phyloP scores from a whole-genome alignment of 176 grass and related monocot genomes.

The Pontederia paniculata region DNA sequence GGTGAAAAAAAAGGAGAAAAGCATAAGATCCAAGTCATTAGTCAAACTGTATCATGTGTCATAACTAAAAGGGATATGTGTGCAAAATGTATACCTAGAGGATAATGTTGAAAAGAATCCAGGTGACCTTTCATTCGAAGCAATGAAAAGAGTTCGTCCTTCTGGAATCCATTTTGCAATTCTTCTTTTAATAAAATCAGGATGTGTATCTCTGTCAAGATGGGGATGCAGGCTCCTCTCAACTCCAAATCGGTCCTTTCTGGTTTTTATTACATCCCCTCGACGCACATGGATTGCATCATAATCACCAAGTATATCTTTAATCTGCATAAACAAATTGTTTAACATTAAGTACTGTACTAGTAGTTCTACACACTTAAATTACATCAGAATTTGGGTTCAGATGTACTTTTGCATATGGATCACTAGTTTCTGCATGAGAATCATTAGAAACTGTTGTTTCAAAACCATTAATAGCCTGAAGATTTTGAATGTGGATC shows the following conservation, averaged over 20 bases:
- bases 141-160: conserved; percentile 73
- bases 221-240: conserved; percentile 81
- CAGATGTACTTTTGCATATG: too few species aligned
- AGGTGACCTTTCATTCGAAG: conserved; percentile 75
- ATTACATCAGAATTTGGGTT: too few species aligned
- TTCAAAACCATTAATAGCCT: too few species aligned
- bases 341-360: too few species aligned
- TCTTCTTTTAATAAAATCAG: conserved; percentile 70
- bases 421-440: too few species aligned
- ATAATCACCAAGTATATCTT: conserved; percentile 74
- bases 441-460: too few species aligned
- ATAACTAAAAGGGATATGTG: background rate
- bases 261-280: conserved; percentile 81
- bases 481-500: too few species aligned
- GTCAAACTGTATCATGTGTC: background rate
- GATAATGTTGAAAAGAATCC: conserved; percentile 81
- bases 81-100: conserved; percentile 28
- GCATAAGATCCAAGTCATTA: too few species aligned
- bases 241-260: conserved; percentile 78
- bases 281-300: conserved; percentile 95
- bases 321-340: conserved; percentile 36
- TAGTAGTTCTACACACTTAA: background rate
- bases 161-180: conserved; percentile 74
- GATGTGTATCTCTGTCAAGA: conserved; percentile 90
- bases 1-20: background rate